A percentile compares a stretch with the other conserved stretches of the same genome.
phyloP scores from a whole-genome alignment of 2,329 filamentous ascomycete genomes.

The Fusarium sp. region DNA sequence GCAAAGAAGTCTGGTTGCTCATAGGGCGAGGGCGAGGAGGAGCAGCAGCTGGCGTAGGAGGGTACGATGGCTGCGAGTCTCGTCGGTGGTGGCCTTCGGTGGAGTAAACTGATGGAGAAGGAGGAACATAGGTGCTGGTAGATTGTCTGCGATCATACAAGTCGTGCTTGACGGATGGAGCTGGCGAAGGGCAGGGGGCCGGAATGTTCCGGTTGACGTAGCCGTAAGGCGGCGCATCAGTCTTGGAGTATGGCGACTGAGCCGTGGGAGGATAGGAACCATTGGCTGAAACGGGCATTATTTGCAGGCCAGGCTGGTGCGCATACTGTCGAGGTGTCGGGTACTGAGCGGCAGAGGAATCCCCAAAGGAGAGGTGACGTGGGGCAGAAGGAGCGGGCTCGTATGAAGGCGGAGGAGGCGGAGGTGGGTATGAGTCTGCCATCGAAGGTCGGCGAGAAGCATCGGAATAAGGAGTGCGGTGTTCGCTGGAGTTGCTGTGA shows the following conservation, averaged over 20 bases:
- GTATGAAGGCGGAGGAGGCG: conserved; percentile 54
- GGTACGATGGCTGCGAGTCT: conserved; percentile 51
- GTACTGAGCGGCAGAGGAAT: conserved; percentile 53
- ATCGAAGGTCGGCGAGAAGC: conserved; percentile 62
- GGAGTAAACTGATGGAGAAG: conserved; percentile 54
- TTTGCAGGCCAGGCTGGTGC: conserved; percentile 53
- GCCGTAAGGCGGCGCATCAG: conserved; percentile 58
- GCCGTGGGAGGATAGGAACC: conserved; percentile 53
- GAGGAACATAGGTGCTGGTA: conserved; percentile 56
- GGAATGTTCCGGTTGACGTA: conserved; percentile 50
- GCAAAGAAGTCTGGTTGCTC: conserved; percentile 48
- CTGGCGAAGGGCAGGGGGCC: conserved; percentile 51
- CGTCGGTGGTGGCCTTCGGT: conserved; percentile 49
- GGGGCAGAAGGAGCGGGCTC: conserved; percentile 47
- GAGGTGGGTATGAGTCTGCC: conserved; percentile 60
- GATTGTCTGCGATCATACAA: conserved; percentile 55
- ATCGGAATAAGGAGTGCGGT: conserved; percentile 59
- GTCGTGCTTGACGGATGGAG: conserved; percentile 51
- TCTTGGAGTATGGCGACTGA: conserved; percentile 58
- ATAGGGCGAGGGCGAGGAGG: conserved; percentile 45
- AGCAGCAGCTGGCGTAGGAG: conserved; percentile 47
- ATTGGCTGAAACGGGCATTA: conserved; percentile 53
- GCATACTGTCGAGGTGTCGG: conserved; percentile 55
- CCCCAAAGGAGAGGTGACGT: conserved; percentile 55
- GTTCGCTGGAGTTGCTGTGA: conserved; percentile 69